Evolutionary conservation across 2,329 filamentous ascomycete genomes (phyloP).

Genomic region (Monosporascus sp.): DNA sequence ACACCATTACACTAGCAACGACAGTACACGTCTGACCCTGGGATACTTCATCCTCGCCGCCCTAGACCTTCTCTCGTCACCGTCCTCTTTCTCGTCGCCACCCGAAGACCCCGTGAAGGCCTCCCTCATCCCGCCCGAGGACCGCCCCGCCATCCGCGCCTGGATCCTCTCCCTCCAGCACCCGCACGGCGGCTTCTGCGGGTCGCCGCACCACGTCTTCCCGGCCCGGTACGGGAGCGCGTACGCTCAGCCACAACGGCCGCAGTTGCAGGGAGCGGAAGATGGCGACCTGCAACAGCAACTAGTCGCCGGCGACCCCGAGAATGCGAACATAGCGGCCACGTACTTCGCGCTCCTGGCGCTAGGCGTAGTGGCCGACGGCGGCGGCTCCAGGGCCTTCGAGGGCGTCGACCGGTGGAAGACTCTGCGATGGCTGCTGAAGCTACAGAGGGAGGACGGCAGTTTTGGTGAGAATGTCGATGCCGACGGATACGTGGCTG

Average conservation of each 20-base stretch:
- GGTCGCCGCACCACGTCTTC: slow-evolving; percentile 66
- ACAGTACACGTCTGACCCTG: slow-evolving; percentile 85
- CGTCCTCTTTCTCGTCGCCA: slow-evolving; percentile 43
- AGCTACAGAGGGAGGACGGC: slow-evolving; percentile 75
- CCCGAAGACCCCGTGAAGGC: slow-evolving; percentile 46
- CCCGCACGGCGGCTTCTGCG: slow-evolving; percentile 80
- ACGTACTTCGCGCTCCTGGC: slow-evolving; percentile 84
- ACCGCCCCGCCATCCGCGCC: slow-evolving; percentile 45
- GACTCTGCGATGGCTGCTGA: slow-evolving; percentile 69
- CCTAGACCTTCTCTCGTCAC: slow-evolving; percentile 69
- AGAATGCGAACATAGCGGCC: slow-evolving; percentile 69
- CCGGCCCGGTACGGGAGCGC: slow-evolving; percentile 24
- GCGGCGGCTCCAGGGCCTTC: slow-evolving; percentile 42
- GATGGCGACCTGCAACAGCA: slow-evolving; percentile 14
- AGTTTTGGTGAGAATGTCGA: slow-evolving; percentile 83
- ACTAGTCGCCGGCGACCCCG: slow-evolving; percentile 38
- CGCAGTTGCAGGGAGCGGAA: background rate
- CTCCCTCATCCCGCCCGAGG: slow-evolving; percentile 43
- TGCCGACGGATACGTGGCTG: slow-evolving; percentile 56
- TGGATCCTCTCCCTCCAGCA: slow-evolving; percentile 90
- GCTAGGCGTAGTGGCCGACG: slow-evolving; percentile 50
- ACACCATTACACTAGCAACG: slow-evolving; percentile 76
- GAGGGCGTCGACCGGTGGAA: slow-evolving; percentile 60
- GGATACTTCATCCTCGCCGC: slow-evolving; percentile 86
- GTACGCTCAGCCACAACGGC: background rate